A percentile compares a stretch with the other conserved stretches of the same genome.
phyloP scores from a whole-genome alignment of 2,329 filamentous ascomycete species.

The Botrytis sinoallii region DNA sequence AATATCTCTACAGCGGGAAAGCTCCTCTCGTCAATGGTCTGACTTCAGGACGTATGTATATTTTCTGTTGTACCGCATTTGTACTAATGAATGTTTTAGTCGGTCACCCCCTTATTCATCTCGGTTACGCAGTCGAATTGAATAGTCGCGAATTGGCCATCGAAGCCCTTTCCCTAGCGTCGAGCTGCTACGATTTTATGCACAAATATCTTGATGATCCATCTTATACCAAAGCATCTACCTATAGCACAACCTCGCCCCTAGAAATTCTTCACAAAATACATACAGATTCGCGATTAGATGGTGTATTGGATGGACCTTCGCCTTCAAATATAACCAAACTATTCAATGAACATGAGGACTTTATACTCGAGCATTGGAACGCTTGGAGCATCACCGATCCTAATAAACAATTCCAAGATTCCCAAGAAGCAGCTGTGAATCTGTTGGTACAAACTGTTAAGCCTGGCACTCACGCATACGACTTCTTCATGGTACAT shows the following conservation, averaged over 20 bases:
- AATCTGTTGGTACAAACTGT: conserved; percentile 62
- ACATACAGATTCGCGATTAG: conserved; percentile 64
- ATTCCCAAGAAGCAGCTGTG: conserved; percentile 62
- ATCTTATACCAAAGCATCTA: conserved; percentile 63
- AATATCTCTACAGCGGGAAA: conserved; percentile 72
- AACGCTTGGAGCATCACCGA: conserved; percentile 76
- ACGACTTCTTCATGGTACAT: conserved; percentile 82
- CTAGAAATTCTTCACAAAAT: conserved; percentile 71
- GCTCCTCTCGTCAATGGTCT: conserved; percentile 78
- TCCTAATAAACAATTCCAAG: conserved; percentile 70
- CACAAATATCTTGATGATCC: conserved; percentile 70
- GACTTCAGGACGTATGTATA: conserved; percentile 68
- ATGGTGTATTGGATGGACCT: conserved; percentile 58
- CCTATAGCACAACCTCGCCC: conserved; percentile 59
- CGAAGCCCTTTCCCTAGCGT: conserved; percentile 74
- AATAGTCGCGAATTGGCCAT: conserved; percentile 81
- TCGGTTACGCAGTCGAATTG: conserved; percentile 91
- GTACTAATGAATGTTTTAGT: conserved; percentile 48
- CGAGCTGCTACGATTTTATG: conserved; percentile 55
- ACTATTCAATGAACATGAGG: conserved; percentile 67
- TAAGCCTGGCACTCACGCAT: conserved; percentile 56
- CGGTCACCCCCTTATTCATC: conserved; percentile 87
- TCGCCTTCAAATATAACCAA: conserved; percentile 61
- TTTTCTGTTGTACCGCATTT: conserved; percentile 32
- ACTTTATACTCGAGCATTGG: conserved; percentile 80